These are phyloP conservation scores for Debaryomyces nepalensis DNA, from an alignment of 1,139 yeast genomes.

Conservation along the genomic window DNA sequence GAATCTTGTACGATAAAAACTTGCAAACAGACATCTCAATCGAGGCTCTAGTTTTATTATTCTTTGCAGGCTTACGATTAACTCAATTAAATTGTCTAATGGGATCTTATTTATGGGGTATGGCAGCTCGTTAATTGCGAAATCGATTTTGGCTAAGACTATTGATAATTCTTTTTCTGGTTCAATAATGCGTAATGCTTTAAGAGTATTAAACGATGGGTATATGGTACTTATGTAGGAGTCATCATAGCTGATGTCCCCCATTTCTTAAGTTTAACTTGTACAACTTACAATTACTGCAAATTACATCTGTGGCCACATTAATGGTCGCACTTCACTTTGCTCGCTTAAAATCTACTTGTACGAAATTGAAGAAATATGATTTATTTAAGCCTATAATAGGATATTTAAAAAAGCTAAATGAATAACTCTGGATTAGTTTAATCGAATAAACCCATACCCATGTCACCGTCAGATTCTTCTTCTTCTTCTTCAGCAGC, in stretches of 20 bases:
- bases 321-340: slow-evolving; percentile 3
- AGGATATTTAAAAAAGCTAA: slow-evolving; percentile 4
- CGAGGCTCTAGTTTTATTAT: slow-evolving; percentile 1
- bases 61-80: neutral
- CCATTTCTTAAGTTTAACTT: neutral
- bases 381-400: slow-evolving; percentile 4
- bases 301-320: slow-evolving; percentile 8
- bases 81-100: slow-evolving; percentile 5
- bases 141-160: slow-evolving; percentile 23
- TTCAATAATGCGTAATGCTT: slow-evolving; percentile 4
- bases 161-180: slow-evolving; percentile 24
- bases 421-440: slow-evolving; percentile 22
- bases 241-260: slow-evolving; percentile 5
- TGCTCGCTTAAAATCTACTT: neutral
- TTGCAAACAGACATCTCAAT: slow-evolving; percentile 2
- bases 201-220: slow-evolving; percentile 11
- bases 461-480: slow-evolving; percentile 86
- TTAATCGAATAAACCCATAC: slow-evolving; percentile 99
- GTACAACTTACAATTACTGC: slow-evolving; percentile 4
- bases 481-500: slow-evolving; percentile 76
- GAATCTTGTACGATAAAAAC: slow-evolving; percentile 11
- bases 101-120: slow-evolving; percentile 10
- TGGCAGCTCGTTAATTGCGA: slow-evolving; percentile 19
- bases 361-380: neutral
- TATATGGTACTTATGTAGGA: slow-evolving; percentile 7